Evolutionary conservation across 768 basidiomycete genomes (phyloP), one percentile per base, ranked within the genome.

Genomic region (Leccinum fibrillosum): DNA sequence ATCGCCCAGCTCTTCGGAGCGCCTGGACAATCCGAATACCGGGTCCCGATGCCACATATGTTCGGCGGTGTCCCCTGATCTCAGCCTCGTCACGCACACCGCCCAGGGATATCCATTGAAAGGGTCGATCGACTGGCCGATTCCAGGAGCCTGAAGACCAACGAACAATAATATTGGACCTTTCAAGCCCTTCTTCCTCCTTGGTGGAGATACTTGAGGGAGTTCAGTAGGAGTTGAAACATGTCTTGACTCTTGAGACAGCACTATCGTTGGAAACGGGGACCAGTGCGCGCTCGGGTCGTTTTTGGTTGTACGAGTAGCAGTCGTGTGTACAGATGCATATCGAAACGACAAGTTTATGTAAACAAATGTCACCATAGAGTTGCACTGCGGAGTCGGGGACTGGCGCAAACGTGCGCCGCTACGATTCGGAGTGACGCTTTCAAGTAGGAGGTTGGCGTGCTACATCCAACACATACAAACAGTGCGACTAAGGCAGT

Each of bases 61-160:
- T 98, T 54, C 94, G 79, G 68, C 81, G 74, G 63, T 90, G 89
- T 2, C 88, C 88, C 49, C 89, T 78, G 52, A 90, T 88, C 69
- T 89, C 89, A 0, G 92, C 94, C 72, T 98, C 95, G 65, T 98
- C 94, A 3, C 94, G 81, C 8, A 97, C 92, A 30, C 95, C 94
- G 11, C 94, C 94, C 0, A 97, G 80, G 1, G 92, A 89, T 61
- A 97, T 94, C 11, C 94, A 85, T 65, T 96, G 89, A 80, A 96
- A 97, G 2, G 93, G 92, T 47, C 94, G 77, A 25, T 82, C 80
- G 90, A 92, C 63, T 90, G 88, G 0, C 94, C 94, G 2, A 98
- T 89, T 2, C 94, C 94, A 0, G 94, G 94, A 10, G 94, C n/a
- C n/a, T n/a, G n/a, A n/a, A n/a, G 94, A 10, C 94, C 94, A 34